Evolutionary conservation across 225 moss, liverwort and hornwort species (phyloP), one percentile per base, ranked within the genome.

Genomic region (Pleurozium schreberi): DNA sequence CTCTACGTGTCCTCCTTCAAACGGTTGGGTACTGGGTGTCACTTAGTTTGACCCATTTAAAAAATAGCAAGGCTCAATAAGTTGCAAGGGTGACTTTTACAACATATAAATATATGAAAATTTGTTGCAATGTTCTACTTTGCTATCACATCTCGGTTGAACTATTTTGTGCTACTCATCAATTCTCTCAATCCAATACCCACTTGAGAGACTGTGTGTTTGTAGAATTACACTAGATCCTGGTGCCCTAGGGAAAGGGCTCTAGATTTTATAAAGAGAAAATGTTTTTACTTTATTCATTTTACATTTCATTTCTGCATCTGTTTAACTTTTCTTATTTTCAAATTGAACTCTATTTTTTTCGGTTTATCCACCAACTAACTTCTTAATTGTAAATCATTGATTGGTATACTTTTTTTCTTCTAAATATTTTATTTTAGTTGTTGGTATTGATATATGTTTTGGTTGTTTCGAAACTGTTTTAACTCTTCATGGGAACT

Each of bases 241-340:
- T 2, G 2, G 0, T 12, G 2, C 11, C 1, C 0, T 0, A 3
- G 7, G 2, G 4, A 20, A 75, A 49, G 33, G 19, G 7, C 20
- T 75, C 20, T 49, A 49, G 2, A 75, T 20, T 50, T 21, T 20
- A 34, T 8, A 12, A 8, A 75, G 8, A 33, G 12, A 75, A 75
- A 31, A 11, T 11, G 7, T 31, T 49, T 75, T 3, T 70, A 26
- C 26, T 42, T 42, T 15, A 14, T 23, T 40, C 40, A 43, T 15
- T 70, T 70, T 70, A 70, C 25, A 69, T 25, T 40, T 71, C 73
- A 45, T 30, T 45, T 30, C 6, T 45, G 10, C 5, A 26, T n/a
- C n/a, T n/a, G 26, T 45, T 43, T 16, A 28, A 17, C 10, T 28
- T 73, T 10, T 73, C 45, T 71, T 9, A 10, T 30, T 66, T 43